Base-by-base conservation (phyloP, 257 asterid genomes). In the Craterostigma plantagineum region DNA sequence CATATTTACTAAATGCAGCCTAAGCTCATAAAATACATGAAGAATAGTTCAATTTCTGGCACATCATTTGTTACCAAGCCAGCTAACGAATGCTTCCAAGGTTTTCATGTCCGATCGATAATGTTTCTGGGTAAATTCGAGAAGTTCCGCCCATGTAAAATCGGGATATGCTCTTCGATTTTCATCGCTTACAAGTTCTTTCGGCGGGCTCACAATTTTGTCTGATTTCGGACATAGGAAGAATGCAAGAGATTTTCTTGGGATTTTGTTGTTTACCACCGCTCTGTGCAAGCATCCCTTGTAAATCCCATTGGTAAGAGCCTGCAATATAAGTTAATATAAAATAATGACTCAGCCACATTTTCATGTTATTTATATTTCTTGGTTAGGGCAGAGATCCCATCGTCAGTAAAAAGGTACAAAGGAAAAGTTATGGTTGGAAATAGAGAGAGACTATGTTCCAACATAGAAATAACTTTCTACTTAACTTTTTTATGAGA, bases 211-310 rank as follows among this genome's bases (percentile, higher is more conserved):
- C 27, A 78, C 57, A 46, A 56, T 17, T 60, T 71, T 78, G 49
- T 69, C 75, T 16, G 64, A 67, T 34, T 5, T 55, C 4, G 92
- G 82, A 57, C 71, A 52, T 54, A 69, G 4, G 51, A 78, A 78
- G 60, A 56, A 62, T 8, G 55, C 72, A 64, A 78, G 36, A 3
- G 82, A 68, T 47, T 56, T 33, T 54, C 68, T 50, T 69, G 53
- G 43, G 50, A 35, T 50, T 7, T 48, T 11, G 56, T 49, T 64
- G 59, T 76, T 69, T 50, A 72, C 76, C 43, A 72, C 50, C 16
- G 76, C 90, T 43, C 90, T 64, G 37, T 76, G 90, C 10, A 55
- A 59, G 59, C 90, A 76, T 48, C 82, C 72, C 60, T 64, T 59
- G 64, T 69, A 76, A 45, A 49, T 63, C 43, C 82, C 82, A 59